A percentile compares a stretch with the other conserved stretches of the same genome.
Evolutionary conservation across 352 stramenopile species (phyloP).

Genomic region (Phytopythium boreale): DNA sequence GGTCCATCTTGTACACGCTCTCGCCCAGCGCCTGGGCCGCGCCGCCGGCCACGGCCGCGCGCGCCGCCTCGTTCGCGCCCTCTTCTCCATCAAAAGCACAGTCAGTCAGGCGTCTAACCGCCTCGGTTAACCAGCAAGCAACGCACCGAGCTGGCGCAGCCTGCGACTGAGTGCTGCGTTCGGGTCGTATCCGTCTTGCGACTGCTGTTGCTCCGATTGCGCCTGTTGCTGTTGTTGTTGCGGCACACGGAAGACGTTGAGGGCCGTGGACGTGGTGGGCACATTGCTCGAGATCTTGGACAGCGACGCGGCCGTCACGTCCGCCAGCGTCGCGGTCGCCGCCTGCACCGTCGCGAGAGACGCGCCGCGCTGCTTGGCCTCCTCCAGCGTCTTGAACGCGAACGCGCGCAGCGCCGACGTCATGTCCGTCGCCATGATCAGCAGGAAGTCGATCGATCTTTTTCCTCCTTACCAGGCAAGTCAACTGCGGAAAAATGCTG

Average conservation of each 20-base stretch:
- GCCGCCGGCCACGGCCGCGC: conserved; percentile 26
- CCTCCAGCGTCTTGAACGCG: conserved; percentile 72
- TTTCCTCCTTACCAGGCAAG: not conserved
- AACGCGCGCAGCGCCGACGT: conserved; percentile 66
- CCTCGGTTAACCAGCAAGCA: not conserved
- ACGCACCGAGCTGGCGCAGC: conserved; percentile 2
- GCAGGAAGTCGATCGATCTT: not conserved
- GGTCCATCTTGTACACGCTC: conserved; percentile 67
- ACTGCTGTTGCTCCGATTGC: conserved; percentile 12
- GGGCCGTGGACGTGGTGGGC: conserved; percentile 24
- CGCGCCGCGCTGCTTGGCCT: conserved; percentile 59
- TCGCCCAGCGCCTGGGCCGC: conserved; percentile 35
- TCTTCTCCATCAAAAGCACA: conserved; percentile 19
- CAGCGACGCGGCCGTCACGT: conserved; percentile 26
- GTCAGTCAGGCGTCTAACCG: not conserved
- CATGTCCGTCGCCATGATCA: conserved; percentile 56
- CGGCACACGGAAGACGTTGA: conserved; percentile 31
- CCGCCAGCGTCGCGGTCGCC: conserved; percentile 33
- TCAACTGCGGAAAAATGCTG: not conserved
- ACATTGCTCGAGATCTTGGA: conserved; percentile 56
- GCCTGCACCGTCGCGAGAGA: conserved; percentile 50
- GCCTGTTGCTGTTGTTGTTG: conserved; percentile 10
- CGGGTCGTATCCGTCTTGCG: conserved; percentile 17
- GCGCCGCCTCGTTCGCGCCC: conserved; percentile 39
- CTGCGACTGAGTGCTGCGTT: conserved; percentile 16